phyloP scores from a whole-genome alignment of 2,329 filamentous ascomycete genomes.

The Lecanosticta acicola region DNA sequence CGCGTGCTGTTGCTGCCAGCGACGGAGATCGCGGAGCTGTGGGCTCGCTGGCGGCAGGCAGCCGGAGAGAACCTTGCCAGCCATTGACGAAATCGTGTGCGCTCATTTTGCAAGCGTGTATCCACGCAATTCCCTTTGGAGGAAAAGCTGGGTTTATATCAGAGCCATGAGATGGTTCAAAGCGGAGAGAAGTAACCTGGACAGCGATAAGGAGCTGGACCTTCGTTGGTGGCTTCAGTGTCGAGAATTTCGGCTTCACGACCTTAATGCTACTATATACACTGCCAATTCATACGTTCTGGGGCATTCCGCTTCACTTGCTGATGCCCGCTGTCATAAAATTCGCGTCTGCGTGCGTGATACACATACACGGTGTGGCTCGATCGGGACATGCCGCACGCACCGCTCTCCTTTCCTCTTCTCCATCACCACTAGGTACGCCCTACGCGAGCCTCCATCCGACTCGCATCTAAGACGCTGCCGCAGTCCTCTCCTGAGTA shows the following conservation, averaged over 20 bases:
- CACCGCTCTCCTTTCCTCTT: neutral
- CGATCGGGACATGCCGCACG: neutral
- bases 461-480: slow-evolving; percentile 8
- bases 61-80: slow-evolving; percentile 13
- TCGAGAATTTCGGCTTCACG: neutral
- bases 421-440: too few relatives aligned
- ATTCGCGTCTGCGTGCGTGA: neutral
- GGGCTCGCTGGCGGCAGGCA: slow-evolving; percentile 6
- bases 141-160: neutral
- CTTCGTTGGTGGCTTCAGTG: too few relatives aligned
- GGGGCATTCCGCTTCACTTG: neutral
- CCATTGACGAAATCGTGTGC: slow-evolving; percentile 16
- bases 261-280: neutral
- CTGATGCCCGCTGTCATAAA: neutral
- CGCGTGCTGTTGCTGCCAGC: slow-evolving; percentile 22
- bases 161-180: too few relatives aligned
- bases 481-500: slow-evolving; percentile 14
- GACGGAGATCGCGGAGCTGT: slow-evolving; percentile 15
- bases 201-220: too few relatives aligned
- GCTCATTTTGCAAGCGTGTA: slow-evolving; percentile 5
- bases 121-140: neutral
- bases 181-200: too few relatives aligned
- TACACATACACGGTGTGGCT: neutral
- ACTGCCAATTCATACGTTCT: neutral
- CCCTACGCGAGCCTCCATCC: too few relatives aligned